phyloP scores from a whole-genome alignment of 495 filamentous ascomycete genomes.

The Pseudomonodictys pantanalensis region DNA sequence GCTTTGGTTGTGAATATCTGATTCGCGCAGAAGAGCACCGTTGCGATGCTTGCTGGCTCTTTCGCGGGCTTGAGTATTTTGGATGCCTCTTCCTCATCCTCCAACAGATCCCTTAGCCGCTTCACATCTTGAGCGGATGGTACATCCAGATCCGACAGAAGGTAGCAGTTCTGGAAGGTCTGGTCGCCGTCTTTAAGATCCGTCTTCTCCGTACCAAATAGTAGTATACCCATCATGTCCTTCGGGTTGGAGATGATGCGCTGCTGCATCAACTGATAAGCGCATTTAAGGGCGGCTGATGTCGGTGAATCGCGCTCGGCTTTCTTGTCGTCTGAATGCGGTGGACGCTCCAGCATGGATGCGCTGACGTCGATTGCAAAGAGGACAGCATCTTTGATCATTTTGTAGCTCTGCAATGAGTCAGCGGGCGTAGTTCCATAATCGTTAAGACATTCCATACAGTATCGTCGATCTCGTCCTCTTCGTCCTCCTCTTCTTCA shows the following conservation, averaged over 20 bases:
- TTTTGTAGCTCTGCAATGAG: slow-evolving; percentile 73
- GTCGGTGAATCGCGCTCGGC: slow-evolving; percentile 66
- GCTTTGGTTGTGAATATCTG: slow-evolving; percentile 95
- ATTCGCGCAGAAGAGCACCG: slow-evolving; percentile 90
- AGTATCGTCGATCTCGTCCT: slow-evolving; percentile 68
- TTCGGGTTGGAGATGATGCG: slow-evolving; percentile 94
- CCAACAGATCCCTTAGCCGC: slow-evolving; percentile 65
- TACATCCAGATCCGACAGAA: slow-evolving; percentile 83
- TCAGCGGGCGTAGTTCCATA: slow-evolving; percentile 1
- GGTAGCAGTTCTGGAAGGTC: slow-evolving; percentile 87
- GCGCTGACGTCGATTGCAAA: slow-evolving; percentile 92
- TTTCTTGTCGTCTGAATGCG: slow-evolving; percentile 65
- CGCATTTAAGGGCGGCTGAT: slow-evolving; percentile 86
- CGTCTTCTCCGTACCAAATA: slow-evolving; percentile 86
- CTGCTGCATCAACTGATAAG: slow-evolving; percentile 93
- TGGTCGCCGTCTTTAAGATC: slow-evolving; percentile 70
- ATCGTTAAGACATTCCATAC: slow-evolving; percentile 45
- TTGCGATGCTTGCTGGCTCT: slow-evolving; percentile 73
- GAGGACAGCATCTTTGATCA: slow-evolving; percentile 91
- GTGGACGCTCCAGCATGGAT: slow-evolving; percentile 78
- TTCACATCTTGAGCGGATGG: slow-evolving; percentile 87
- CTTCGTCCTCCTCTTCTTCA: slow-evolving; percentile 52
- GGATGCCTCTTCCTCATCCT: slow-evolving; percentile 63
- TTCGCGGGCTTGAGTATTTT: slow-evolving; percentile 65
- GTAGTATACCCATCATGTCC: slow-evolving; percentile 96